Base-by-base conservation (phyloP, 1,139 yeast species). In the Protomyces inouyei region DNA sequence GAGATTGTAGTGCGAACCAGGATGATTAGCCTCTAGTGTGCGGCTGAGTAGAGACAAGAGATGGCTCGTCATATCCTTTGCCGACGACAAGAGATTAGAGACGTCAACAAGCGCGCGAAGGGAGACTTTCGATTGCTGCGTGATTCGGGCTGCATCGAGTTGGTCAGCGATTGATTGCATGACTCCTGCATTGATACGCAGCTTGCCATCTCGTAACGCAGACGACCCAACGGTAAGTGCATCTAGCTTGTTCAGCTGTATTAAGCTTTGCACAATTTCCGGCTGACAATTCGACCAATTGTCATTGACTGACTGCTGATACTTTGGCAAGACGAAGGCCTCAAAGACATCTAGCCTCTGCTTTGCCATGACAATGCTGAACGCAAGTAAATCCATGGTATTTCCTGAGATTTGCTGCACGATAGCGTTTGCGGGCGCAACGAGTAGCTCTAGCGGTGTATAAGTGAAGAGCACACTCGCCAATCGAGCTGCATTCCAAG, bases 401-500 rank as follows among this genome's bases (percentile, higher is more conserved):
- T 18, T 37, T 3, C 35, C 36, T 45, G 48, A n/a, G 18, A 56
- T 14, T 5, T 9, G 54, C n/a, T 48, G 36, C 35, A 46, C 14
- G 10, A 56, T 55, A n/a, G 23, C 23, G 3, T 45, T 25, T 23
- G 54, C 52, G 18, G 46, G 61, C 16, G 65, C 54, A 68, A 65
- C 12, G 68, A 67, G 16, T 12, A 14, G 54, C 12, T 55, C 59
- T 40, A 53, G 59, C 8, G 59, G 55, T 28, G 46, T 60, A 55
- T 46, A 61, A 6, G 18, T 65, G 16, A 18, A 61, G 59, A 55
- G 52, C 53, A 45, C 61, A 35, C 45, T 38, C n/a, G 56, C 56
- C 46, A 53, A 60, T n/a, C 55, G 64, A 52, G 43, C 61, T 53
- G 64, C 64, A 21, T 63, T 60, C 57, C 60, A 63, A 10, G 48